phyloP scores from a whole-genome alignment of 306 rosid genomes.

The Gastrolobium bilobum region DNA sequence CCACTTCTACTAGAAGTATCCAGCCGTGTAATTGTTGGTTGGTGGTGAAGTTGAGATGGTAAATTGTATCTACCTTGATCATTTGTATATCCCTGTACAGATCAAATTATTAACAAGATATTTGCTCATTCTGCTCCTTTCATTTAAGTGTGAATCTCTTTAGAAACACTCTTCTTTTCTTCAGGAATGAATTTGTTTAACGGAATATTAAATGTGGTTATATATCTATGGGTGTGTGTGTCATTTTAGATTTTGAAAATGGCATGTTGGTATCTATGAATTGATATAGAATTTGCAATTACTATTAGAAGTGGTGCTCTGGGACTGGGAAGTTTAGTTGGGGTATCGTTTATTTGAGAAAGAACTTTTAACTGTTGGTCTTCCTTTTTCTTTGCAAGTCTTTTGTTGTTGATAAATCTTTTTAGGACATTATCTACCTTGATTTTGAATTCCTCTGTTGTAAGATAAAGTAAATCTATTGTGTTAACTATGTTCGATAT shows the following conservation, averaged over 20 bases:
- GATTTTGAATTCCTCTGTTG: neutral
- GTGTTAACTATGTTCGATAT: too few relatives aligned
- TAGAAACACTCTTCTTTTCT: neutral
- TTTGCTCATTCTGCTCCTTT: conserved; percentile 45
- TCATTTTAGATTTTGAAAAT: too few relatives aligned
- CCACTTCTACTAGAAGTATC: conserved; percentile 76
- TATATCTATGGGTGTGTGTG: too few relatives aligned
- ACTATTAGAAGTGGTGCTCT: too few relatives aligned
- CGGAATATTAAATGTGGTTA: neutral
- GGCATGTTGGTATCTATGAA: too few relatives aligned
- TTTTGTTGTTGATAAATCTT: neutral
- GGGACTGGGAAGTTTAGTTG: too few relatives aligned
- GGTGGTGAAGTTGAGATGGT: conserved; percentile 84
- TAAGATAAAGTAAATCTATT: too few relatives aligned
- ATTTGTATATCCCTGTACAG: conserved; percentile 94
- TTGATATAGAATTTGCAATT: too few relatives aligned
- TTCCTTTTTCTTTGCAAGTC: neutral
- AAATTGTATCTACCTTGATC: conserved; percentile 67
- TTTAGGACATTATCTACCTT: neutral
- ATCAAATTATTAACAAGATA: conserved; percentile 59
- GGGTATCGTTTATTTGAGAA: too few relatives aligned
- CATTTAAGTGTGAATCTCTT: conserved; percentile 35
- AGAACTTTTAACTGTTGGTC: too few relatives aligned
- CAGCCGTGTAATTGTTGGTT: conserved; percentile 76
- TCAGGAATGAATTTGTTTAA: conserved; percentile 14